These are phyloP conservation scores for Debaryomyces sp. DNA, from an alignment of 1,139 yeast species.

Conservation along the genomic window DNA sequence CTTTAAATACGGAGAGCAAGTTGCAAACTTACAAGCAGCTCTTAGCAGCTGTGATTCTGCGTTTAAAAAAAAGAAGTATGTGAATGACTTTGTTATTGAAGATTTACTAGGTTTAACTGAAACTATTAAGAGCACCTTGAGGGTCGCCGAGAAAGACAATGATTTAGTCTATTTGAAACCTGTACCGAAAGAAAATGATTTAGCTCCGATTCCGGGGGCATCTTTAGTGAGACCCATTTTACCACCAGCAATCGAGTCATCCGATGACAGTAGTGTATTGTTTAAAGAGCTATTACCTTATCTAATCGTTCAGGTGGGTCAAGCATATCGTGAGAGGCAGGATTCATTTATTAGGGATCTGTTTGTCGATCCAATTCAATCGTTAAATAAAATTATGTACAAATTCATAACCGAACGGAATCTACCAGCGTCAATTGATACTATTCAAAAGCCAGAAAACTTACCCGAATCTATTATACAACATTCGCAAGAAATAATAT, in stretches of 20 bases:
- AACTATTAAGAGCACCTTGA: constrained; percentile 48
- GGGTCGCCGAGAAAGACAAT: constrained; percentile 73
- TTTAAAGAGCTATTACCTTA: constrained; percentile 69
- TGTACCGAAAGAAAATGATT: constrained; percentile 52
- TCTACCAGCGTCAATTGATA: constrained; percentile 66
- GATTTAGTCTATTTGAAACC: constrained; percentile 73
- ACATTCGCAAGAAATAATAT: constrained; percentile 57
- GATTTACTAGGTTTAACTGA: constrained; percentile 52
- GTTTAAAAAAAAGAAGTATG: constrained; percentile 43
- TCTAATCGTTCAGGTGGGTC: constrained; percentile 64
- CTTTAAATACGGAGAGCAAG: constrained; percentile 69
- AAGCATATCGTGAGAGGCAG: constrained; percentile 69
- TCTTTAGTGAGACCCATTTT: constrained; percentile 57
- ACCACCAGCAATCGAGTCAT: constrained; percentile 38
- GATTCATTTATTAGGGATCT: constrained; percentile 55
- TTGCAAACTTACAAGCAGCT: constrained; percentile 56
- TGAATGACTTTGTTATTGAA: constrained; percentile 42
- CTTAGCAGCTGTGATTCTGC: constrained; percentile 35
- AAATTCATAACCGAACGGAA: constrained; percentile 45
- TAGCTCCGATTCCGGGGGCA: constrained; percentile 51
- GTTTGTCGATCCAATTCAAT: constrained; percentile 53
- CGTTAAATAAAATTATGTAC: constrained; percentile 51
- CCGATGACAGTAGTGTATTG: constrained; percentile 26
- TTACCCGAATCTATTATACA: constrained; percentile 60
- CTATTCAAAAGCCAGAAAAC: constrained; percentile 63